Conservation (phyloP, 2,329 filamentous ascomycete genomes). For the Fusarium stilboides region DNA sequence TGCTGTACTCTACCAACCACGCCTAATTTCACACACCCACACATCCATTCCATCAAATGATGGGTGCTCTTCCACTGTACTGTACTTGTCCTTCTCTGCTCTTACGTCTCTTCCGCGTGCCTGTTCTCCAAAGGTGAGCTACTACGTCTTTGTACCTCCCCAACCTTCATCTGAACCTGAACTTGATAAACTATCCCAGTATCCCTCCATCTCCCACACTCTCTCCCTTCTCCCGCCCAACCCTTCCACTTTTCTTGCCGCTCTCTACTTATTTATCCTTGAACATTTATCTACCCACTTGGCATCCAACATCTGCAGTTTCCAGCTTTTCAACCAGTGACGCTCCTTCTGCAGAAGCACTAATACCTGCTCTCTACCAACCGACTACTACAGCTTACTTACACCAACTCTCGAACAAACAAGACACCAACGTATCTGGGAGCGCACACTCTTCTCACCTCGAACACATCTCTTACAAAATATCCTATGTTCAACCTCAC, state of each 20-base stretch:
- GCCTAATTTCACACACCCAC: slow-evolving; percentile 38
- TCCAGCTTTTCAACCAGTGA: slow-evolving; percentile 1
- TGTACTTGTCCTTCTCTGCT: slow-evolving; percentile 16
- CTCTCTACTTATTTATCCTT: slow-evolving; percentile 15
- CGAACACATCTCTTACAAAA: not conserved
- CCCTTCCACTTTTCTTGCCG: slow-evolving; percentile 26
- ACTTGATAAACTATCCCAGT: slow-evolving; percentile 25
- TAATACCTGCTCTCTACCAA: slow-evolving; percentile 18
- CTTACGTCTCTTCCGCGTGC: slow-evolving; percentile 35
- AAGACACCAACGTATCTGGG: not conserved
- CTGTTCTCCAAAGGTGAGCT: slow-evolving; percentile 10
- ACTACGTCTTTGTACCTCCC: slow-evolving; percentile 34
- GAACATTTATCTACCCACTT: slow-evolving; percentile 19
- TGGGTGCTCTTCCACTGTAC: slow-evolving; percentile 12
- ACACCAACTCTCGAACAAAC: slow-evolving; percentile 1
- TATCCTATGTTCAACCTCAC: not conserved
- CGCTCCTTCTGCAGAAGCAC: slow-evolving; percentile 10
- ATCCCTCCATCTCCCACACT: slow-evolving; percentile 21
- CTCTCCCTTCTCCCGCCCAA: slow-evolving; percentile 34
- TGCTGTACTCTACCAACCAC: slow-evolving; percentile 17
- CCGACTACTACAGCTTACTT: slow-evolving; percentile 5
- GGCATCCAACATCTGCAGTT: slow-evolving; percentile 16
- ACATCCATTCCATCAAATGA: slow-evolving; percentile 33
- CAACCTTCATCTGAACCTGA: slow-evolving; percentile 22
- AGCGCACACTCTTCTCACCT: slow-evolving; percentile 2